phyloP scores from a whole-genome alignment of 106 monocot species.

The Dendrobium chrysotoxum region DNA sequence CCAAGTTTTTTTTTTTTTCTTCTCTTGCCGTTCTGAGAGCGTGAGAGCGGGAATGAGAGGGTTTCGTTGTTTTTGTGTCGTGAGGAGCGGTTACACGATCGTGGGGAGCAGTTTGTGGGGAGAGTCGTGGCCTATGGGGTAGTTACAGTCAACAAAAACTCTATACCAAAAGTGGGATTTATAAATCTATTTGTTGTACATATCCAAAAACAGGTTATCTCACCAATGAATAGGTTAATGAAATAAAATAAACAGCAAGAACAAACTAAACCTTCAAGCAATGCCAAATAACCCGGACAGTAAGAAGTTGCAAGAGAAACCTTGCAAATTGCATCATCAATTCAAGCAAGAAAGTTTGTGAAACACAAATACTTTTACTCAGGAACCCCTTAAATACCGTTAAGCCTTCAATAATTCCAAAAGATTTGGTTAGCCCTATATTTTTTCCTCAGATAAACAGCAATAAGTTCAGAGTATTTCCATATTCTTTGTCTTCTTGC shows the following conservation, averaged over 20 bases:
- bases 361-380: background rate
- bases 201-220: background rate
- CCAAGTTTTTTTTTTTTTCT: too few relatives aligned
- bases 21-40: too few relatives aligned
- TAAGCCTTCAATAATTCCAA: conserved; percentile 76
- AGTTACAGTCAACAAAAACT: too few relatives aligned
- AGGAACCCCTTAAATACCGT: background rate
- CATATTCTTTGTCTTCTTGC: conserved; percentile 28
- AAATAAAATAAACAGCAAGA: background rate
- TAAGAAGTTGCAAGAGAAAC: background rate
- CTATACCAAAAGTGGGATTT: too few relatives aligned
- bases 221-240: background rate
- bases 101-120: too few relatives aligned
- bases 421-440: conserved; percentile 79
- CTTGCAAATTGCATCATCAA: background rate
- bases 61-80: too few relatives aligned
- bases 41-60: too few relatives aligned
- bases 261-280: background rate
- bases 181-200: background rate
- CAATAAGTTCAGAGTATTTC: conserved; percentile 63
- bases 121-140: too few relatives aligned
- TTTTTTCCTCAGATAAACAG: conserved; percentile 50
- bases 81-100: too few relatives aligned
- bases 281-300: background rate
- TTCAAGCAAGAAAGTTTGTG: background rate